Base-by-base conservation (phyloP, 148 eudicot species). In the Rhododendron ovatum region DNA sequence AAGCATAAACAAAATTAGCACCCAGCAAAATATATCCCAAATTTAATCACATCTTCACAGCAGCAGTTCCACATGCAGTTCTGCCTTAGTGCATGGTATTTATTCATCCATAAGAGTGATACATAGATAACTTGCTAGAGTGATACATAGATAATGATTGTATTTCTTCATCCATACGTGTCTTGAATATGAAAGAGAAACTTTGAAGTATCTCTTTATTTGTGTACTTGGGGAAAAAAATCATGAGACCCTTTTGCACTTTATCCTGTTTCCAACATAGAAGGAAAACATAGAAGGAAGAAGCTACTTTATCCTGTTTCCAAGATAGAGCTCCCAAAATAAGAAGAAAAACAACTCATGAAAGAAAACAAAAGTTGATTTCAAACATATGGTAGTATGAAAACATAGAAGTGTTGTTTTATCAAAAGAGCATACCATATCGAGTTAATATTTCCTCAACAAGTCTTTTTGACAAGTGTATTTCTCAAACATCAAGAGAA, bases 1-100 rank as follows among this genome's bases (percentile, higher is more conserved):
- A 81, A 37, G 17, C 39, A 80, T 18, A 73, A 80, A 63, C 86
- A 65, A 86, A 84, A 84, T 82, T 74, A 87, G 71, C 20, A 47
- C 43, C 71, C 83, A 50, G 47, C 24, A 84, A 43, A 39, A 69
- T 37, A 43, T 33, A 33, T 12, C 11, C 11, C 39, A 82, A 7
- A 83, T 61, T n/a, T 35, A 13, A 59, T 47, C 53, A 7, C 77
- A 47, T 30, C 35, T 26, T 59, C 37, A 33, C 20, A 6, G 9
- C 37, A 51, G 53, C 51, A 43, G 28, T 37, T 78, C 59, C 61
- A 13, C 15, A 35, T 17, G 7, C 43, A 30, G 7, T 41, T 41
- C 20, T 83, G 37, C 41, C 85, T 65, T 5, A n/a, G 30, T 41
- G n/a, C 20, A 9, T n/a, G 41, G n/a, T 5, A 18, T 30, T 30